Conservation (phyloP, 768 basidiomycete genomes). For the Naganishia onofrii region DNA sequence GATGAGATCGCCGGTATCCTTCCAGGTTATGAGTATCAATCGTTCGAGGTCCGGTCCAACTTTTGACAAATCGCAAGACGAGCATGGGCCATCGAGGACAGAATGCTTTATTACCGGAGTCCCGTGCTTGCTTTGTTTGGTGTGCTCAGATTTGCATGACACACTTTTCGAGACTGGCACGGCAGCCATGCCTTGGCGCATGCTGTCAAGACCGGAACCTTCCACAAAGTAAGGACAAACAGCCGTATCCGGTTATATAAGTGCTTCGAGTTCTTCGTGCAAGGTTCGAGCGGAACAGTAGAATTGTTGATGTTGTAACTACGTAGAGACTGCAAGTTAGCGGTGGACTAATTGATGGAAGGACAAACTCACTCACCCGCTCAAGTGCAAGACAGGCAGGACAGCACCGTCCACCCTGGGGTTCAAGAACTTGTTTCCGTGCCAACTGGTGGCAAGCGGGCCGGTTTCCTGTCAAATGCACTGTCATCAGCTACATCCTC, state of each 20-base stretch:
- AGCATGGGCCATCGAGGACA: slow-evolving; percentile 51
- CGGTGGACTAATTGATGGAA: not conserved
- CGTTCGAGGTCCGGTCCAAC: slow-evolving; percentile 67
- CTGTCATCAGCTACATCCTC: not conserved
- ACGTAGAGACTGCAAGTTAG: not conserved
- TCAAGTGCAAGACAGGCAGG: slow-evolving; percentile 79
- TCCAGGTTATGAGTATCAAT: slow-evolving; percentile 70
- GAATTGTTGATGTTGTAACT: slow-evolving; percentile 45
- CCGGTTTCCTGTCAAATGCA: slow-evolving; percentile 53
- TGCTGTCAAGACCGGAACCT: slow-evolving; percentile 42
- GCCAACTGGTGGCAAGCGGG: slow-evolving; percentile 60
- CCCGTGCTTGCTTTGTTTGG: slow-evolving; percentile 44
- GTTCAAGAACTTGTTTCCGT: slow-evolving; percentile 83
- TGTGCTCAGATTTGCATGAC: slow-evolving; percentile 41
- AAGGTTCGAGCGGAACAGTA: slow-evolving; percentile 46
- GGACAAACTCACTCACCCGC: slow-evolving; percentile 70
- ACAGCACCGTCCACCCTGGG: slow-evolving; percentile 86
- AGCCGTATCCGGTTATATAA: slow-evolving; percentile 47
- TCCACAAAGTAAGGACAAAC: slow-evolving; percentile 48
- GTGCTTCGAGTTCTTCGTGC: slow-evolving; percentile 41
- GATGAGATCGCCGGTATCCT: slow-evolving; percentile 79
- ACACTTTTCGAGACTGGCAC: slow-evolving; percentile 41
- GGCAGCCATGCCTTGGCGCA: slow-evolving; percentile 49
- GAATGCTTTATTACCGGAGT: slow-evolving; percentile 43
- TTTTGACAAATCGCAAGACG: slow-evolving; percentile 50